Base-by-base conservation (phyloP, 495 filamentous ascomycete genomes). In the Neurospora sp. region DNA sequence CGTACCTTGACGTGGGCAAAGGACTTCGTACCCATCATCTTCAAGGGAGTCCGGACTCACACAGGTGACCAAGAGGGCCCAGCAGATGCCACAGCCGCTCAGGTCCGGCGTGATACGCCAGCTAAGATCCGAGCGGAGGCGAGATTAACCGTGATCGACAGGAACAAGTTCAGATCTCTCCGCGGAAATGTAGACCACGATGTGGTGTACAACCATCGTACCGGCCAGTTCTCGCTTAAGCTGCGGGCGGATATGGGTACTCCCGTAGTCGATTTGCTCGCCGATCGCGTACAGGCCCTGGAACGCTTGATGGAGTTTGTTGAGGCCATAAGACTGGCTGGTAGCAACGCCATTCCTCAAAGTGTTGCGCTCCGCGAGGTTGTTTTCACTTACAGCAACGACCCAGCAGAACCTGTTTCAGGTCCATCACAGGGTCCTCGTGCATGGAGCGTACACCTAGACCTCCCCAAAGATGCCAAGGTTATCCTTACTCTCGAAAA, bases 221-320 rank as follows among this genome's bases (percentile, higher is more conserved):
- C 81, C 1, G 91, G 90, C 3, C 83, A 83, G 20, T 91, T 94
- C 74, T 84, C 84, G 14, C 82, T 93, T 40, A 82, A 84, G 8
- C 76, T 94, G 17, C 82, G 84, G 8, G 85, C 86, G 10, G 79
- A 84, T 14, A 84, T 92, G 69, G 90, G 90, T 35, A 82, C 83
- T 44, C 81, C 86, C 0, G 81, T 89, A 3, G 81, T 93, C 22
- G 80, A 85, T 9, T 77, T 80, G 35, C 83, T 94, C 7, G 76
- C 79, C 17, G 79, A 85, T 31, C 87, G 90, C 10, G 78, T 93
- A 6, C 82, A 85, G 69, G 85, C 88, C 27, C 84, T 94, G 65
- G 87, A 90, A 73, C 87, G 87, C 10, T 78, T 94, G 22, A 87
- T 91, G n/a, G 81, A 84, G 37, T 90, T 92, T 70, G 83, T 92